Evolutionary conservation across 371 early-diverging fungal species (phyloP).

Genomic region (Rhizopus stolonifer): DNA sequence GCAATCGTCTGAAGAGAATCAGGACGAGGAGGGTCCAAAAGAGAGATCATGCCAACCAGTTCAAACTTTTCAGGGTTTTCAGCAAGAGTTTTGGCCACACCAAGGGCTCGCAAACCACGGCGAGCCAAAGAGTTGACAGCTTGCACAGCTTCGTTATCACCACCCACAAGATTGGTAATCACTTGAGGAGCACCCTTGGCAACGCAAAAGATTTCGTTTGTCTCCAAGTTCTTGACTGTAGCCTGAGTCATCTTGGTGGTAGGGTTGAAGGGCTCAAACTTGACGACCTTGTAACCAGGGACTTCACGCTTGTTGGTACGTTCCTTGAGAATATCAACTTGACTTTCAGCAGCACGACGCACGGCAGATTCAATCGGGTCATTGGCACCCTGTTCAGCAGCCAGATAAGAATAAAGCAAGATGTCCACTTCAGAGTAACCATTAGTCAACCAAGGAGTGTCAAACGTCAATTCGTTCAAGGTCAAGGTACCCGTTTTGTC

Average conservation of each 20-base stretch:
- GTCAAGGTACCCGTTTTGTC: slow-evolving; percentile 98
- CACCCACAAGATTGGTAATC: slow-evolving; percentile 56
- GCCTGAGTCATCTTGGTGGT: slow-evolving; percentile 85
- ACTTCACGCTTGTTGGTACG: slow-evolving; percentile 43
- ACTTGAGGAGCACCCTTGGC: slow-evolving; percentile 67
- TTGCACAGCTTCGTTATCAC: slow-evolving; percentile 53
- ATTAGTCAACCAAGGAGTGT: slow-evolving; percentile 80
- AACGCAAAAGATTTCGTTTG: slow-evolving; percentile 66
- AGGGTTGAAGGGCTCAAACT: slow-evolving; percentile 82
- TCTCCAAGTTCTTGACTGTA: slow-evolving; percentile 72
- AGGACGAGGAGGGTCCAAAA: slow-evolving; percentile 83
- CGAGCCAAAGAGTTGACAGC: slow-evolving; percentile 59
- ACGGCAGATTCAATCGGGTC: slow-evolving; percentile 94
- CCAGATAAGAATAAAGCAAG: slow-evolving; percentile 80
- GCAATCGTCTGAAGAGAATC: slow-evolving; percentile 76
- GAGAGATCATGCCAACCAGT: slow-evolving; percentile 60
- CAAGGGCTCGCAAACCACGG: slow-evolving; percentile 74
- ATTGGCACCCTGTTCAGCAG: slow-evolving; percentile 88
- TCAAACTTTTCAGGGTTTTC: slow-evolving; percentile 50
- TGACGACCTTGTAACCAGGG: slow-evolving; percentile 78
- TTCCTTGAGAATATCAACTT: slow-evolving; percentile 56
- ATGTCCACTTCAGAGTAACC: slow-evolving; percentile 79
- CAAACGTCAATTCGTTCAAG: slow-evolving; percentile 86
- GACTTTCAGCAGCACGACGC: slow-evolving; percentile 81
- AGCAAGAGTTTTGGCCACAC: slow-evolving; percentile 60